phyloP scores from a whole-genome alignment of 768 basidiomycete species.

The Tricholoma hemisulphureum region DNA sequence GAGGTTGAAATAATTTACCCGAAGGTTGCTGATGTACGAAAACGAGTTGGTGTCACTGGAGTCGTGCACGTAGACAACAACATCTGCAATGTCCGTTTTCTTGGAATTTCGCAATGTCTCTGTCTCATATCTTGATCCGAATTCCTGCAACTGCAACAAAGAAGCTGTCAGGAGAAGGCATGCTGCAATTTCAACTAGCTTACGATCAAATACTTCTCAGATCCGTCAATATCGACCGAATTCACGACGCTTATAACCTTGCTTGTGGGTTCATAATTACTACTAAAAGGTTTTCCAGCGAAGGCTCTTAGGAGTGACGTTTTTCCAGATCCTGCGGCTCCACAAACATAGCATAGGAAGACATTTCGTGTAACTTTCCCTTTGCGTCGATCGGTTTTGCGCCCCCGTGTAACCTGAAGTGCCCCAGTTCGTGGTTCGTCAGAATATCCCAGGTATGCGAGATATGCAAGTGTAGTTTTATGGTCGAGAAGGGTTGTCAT shows the following conservation, averaged over 20 bases:
- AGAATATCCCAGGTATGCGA: conserved; percentile 93
- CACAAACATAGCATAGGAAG: conserved; percentile 90
- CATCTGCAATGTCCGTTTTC: conserved; percentile 90
- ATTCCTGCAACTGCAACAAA: conserved; percentile 81
- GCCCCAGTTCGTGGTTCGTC: conserved; percentile 78
- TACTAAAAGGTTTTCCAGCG: conserved; percentile 74
- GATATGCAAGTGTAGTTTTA: conserved; percentile 86
- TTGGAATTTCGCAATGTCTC: conserved; percentile 86
- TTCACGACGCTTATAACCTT: conserved; percentile 92
- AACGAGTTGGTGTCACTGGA: conserved; percentile 99
- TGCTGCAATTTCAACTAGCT: conserved; percentile 31
- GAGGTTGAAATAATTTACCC: conserved; percentile 46
- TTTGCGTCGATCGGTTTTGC: conserved; percentile 81
- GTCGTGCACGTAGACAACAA: conserved; percentile 94
- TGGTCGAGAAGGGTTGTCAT: conserved; percentile 98
- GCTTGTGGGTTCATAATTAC: conserved; percentile 83
- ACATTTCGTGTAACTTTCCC: conserved; percentile 89
- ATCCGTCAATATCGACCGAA: conserved; percentile 89
- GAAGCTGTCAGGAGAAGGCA: not conserved
- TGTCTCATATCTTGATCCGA: conserved; percentile 92
- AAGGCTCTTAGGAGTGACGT: conserved; percentile 84
- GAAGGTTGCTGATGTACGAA: conserved; percentile 94
- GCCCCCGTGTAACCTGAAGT: conserved; percentile 78
- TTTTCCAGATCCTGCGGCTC: conserved; percentile 95
- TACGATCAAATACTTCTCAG: conserved; percentile 95